Base-by-base conservation (phyloP, 805 yeast genomes). In the Dipodascus albidus region DNA sequence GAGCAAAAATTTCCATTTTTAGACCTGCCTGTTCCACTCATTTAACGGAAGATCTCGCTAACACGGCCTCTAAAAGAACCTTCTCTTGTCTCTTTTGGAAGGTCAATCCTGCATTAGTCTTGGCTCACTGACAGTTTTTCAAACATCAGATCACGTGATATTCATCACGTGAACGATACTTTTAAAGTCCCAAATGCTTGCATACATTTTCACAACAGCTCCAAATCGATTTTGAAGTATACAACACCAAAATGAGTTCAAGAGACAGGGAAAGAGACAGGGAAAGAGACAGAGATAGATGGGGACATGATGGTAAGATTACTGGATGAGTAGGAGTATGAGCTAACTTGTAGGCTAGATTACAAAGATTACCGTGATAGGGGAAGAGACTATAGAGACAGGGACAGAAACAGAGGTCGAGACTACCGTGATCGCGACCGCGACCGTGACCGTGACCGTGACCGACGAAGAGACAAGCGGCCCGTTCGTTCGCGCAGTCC, bases 291-390 rank as follows among this genome's bases (percentile, higher is more conserved):
- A 47, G 60, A 17, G 58, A 54, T 23, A 19, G 59, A 56, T 47
- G 51, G 60, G 14, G 58, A 55, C 51, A 27, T 27, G 33, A 27
- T 11, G 33, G 33, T 27, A 27, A 6, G 33, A 61, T 47, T 50
- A 64, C 15, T 54, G 50, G 35, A 55, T 57, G 47, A 57, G 50
- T n/a, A 55, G 57, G n/a, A 58, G 57, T 31, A 52, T 58, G 50
- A 56, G 55, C 38, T 49, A 51, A 11, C 55, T 58, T 22, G 54
- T 60, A 41, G 55, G 54, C 55, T 62, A 48, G 58, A 61, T 35
- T 19, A 55, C 20, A 49, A 35, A 15, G 54, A 57, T 9, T 51
- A 48, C 3, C 48, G 50, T 14, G 48, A 58, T 35, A 54, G 58
- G 44, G 55, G 62, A 17, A 50, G 55, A 52, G 58, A 57, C 42